Conservation (phyloP, 2,329 filamentous ascomycete genomes). For the Penicillium hesseltinei region DNA sequence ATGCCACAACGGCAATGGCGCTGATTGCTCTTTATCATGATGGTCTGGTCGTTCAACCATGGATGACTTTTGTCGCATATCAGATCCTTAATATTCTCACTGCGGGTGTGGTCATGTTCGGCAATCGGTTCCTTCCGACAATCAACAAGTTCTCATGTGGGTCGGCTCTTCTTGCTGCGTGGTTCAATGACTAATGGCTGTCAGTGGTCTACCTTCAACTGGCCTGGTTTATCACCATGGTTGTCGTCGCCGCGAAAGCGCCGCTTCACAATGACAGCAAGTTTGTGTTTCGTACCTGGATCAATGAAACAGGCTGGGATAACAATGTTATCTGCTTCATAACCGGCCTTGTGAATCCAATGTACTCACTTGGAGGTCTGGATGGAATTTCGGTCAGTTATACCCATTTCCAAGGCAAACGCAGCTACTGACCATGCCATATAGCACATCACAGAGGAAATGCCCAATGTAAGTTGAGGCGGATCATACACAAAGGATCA, state of each 20-base stretch:
- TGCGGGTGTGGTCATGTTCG: constrained; percentile 49
- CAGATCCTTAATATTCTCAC: constrained; percentile 45
- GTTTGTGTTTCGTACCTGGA: constrained; percentile 55
- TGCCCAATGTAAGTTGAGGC: constrained; percentile 46
- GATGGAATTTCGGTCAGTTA: constrained; percentile 44
- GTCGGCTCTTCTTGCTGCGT: not conserved
- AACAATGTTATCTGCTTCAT: constrained; percentile 53
- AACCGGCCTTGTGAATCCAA: constrained; percentile 50
- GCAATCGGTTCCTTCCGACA: constrained; percentile 45
- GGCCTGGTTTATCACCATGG: constrained; percentile 49
- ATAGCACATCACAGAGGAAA: constrained; percentile 52
- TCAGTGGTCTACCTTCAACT: constrained; percentile 48
- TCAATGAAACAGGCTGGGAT: constrained; percentile 55
- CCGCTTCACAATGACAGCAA: constrained; percentile 45
- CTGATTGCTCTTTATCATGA: constrained; percentile 45
- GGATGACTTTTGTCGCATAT: constrained; percentile 50
- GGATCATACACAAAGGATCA: not conserved
- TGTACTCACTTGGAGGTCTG: constrained; percentile 50
- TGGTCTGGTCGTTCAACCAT: constrained; percentile 43
- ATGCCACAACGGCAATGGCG: constrained; percentile 44
- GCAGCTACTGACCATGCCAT: not conserved
- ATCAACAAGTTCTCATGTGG: constrained; percentile 47
- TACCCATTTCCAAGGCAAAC: not conserved
- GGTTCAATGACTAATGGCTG: not conserved
- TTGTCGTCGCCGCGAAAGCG: constrained; percentile 50